Percentiles rank a stretch among this genome's conserved stretches.
Evolutionary conservation across 164 flowering plant genomes (phyloP).

Genomic region (Vitis riparia): DNA sequence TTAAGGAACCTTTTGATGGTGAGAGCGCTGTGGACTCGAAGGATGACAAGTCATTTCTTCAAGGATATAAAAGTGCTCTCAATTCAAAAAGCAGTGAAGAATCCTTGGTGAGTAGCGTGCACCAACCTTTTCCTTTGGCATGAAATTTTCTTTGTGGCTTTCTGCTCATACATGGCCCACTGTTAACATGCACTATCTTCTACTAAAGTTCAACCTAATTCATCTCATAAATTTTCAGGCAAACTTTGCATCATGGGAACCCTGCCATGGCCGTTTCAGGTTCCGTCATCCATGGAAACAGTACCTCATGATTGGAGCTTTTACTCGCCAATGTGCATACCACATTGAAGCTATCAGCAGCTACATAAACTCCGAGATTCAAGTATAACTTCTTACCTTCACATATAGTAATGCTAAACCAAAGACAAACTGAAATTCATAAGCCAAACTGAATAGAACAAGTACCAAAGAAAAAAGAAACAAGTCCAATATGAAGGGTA

Average conservation of each 20-base stretch:
- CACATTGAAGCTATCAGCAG: constrained; percentile 61
- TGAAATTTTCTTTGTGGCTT: background rate
- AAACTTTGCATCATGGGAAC: constrained; percentile 87
- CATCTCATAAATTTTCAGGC: constrained; percentile 39
- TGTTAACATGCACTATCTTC: background rate
- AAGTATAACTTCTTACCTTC: constrained; percentile 27
- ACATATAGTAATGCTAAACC: too few relatives aligned
- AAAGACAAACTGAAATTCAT: too few relatives aligned
- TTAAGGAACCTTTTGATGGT: constrained; percentile 12
- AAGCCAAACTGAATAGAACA: too few relatives aligned
- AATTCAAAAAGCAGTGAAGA: constrained; percentile 63
- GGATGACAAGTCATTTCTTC: constrained; percentile 40
- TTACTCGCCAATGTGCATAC: constrained; percentile 67
- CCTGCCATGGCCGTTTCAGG: constrained; percentile 62
- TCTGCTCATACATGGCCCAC: background rate
- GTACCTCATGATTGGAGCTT: constrained; percentile 60
- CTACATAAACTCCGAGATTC: constrained; percentile 34
- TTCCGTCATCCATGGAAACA: constrained; percentile 84
- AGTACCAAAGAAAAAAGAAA: too few relatives aligned
- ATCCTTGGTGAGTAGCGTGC: constrained; percentile 48
- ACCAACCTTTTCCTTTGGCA: constrained; percentile 3
- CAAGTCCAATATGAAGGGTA: too few relatives aligned
- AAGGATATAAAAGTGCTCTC: constrained; percentile 65
- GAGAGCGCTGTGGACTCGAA: constrained; percentile 14
- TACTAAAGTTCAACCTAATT: background rate